Evolutionary conservation across 176 grass and related monocot genomes (phyloP).

Genomic region (Echinochloa phyllopogon): DNA sequence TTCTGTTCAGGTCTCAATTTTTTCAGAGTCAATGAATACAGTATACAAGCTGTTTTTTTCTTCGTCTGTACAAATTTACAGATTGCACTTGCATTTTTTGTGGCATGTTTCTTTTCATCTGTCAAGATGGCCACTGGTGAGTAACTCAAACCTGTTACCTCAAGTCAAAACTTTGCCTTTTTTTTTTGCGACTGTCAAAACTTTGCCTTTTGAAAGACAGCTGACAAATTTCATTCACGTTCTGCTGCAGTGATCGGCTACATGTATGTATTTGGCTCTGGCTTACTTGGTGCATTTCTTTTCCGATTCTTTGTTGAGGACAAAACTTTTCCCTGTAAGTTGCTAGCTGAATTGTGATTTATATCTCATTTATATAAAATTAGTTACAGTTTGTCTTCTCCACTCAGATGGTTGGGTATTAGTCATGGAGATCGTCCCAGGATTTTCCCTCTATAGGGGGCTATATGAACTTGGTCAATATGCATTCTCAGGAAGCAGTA

Average conservation of each 20-base stretch:
- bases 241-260: slow-evolving; percentile 57
- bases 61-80: slow-evolving; percentile 71
- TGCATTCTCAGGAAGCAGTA: slow-evolving; percentile 51
- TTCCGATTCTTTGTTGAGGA: slow-evolving; percentile 68
- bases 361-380: slow-evolving; percentile 20
- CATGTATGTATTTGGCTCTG: slow-evolving; percentile 76
- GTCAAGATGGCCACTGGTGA: slow-evolving; percentile 65
- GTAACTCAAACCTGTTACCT: slow-evolving; percentile 39
- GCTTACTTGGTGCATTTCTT: slow-evolving; percentile 78
- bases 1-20: slow-evolving; percentile 64
- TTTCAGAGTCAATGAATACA: slow-evolving; percentile 60
- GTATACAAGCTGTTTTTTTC: slow-evolving; percentile 64
- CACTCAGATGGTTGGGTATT: slow-evolving; percentile 51
- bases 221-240: neutral
- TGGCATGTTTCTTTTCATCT: slow-evolving; percentile 58
- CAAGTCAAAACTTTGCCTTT: slow-evolving; percentile 17
- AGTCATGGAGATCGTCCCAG: slow-evolving; percentile 71
- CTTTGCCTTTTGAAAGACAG: slow-evolving; percentile 21
- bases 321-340: slow-evolving; percentile 65
- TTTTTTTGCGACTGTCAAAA: too few relatives aligned
- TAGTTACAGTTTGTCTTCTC: slow-evolving; percentile 32
- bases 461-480: slow-evolving; percentile 75
- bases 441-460: slow-evolving; percentile 75
- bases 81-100: slow-evolving; percentile 66
- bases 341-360: slow-evolving; percentile 25